A percentile compares a stretch with the other conserved stretches of the same genome.
Evolutionary conservation across 805 yeast species (phyloP).

Genomic region (Naumovozyma dairenensis): DNA sequence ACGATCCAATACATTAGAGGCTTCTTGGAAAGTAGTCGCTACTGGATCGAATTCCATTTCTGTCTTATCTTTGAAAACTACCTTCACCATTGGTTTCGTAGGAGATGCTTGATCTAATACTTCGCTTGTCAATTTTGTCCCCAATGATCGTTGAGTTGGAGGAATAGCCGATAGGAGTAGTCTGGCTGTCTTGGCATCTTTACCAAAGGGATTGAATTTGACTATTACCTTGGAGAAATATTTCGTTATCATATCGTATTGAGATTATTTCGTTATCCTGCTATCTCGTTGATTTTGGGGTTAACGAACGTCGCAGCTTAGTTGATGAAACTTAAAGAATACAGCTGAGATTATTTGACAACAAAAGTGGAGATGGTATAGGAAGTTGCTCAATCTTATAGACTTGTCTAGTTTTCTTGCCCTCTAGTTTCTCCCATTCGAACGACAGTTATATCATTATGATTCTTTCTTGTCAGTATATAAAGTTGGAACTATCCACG

Average conservation of each 20-base stretch:
- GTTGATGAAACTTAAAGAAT: no score
- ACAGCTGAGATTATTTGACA: background rate
- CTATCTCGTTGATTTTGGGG: no score
- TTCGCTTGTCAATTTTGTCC: constrained; percentile 51
- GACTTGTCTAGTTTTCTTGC: no score
- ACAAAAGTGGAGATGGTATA: no score
- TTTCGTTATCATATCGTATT: constrained; percentile 66
- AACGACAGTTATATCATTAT: no score
- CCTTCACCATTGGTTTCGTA: constrained; percentile 54
- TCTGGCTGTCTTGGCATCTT: constrained; percentile 72
- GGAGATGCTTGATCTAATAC: constrained; percentile 40
- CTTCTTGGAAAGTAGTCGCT: constrained; percentile 44
- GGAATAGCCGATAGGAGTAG: constrained; percentile 73
- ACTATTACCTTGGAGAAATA: constrained; percentile 72
- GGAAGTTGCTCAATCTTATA: no score
- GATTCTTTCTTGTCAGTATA: no score
- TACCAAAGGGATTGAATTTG: constrained; percentile 66
- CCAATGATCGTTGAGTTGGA: constrained; percentile 51
- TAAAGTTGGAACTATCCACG: no score
- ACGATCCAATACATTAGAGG: constrained; percentile 59
- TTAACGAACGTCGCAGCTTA: no score
- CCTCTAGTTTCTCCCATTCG: no score
- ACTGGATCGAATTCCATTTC: constrained; percentile 60
- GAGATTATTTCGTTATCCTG: background rate
- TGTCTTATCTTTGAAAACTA: constrained; percentile 73